Evolutionary conservation across 257 asterid species (phyloP).

Genomic region (Petrea volubilis): DNA sequence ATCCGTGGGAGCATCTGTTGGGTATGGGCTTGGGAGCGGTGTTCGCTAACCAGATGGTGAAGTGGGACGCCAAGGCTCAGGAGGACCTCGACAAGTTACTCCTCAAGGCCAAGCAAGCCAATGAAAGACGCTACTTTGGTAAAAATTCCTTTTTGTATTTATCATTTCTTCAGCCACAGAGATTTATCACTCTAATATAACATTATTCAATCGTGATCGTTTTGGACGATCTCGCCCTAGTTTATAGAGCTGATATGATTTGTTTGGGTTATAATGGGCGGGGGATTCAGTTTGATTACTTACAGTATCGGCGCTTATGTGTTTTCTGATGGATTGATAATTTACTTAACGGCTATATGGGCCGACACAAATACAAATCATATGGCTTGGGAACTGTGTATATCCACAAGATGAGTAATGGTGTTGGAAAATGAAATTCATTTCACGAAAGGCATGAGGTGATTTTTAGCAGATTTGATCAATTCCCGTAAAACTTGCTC

Average conservation of each 20-base stretch:
- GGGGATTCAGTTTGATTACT: background rate
- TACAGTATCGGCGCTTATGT: background rate
- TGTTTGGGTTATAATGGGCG: background rate
- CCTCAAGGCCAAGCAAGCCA: constrained; percentile 78
- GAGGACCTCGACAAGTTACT: constrained; percentile 90
- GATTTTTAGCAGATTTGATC: background rate
- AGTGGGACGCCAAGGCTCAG: constrained; percentile 74
- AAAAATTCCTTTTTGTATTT: background rate
- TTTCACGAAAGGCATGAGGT: background rate
- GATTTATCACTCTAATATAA: background rate
- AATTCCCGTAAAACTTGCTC: background rate
- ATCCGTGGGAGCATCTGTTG: constrained; percentile 98
- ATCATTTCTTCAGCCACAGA: background rate
- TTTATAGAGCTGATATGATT: background rate
- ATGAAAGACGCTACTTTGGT: constrained; percentile 96
- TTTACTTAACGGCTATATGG: background rate
- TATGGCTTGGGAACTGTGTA: background rate
- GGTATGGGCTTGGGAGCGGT: constrained; percentile 96
- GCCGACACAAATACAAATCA: background rate
- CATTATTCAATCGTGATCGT: background rate
- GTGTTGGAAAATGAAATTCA: background rate
- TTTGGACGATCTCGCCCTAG: background rate
- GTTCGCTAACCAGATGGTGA: constrained; percentile 80
- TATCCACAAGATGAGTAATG: background rate
- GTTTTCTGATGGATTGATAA: background rate